Evolutionary conservation across 768 basidiomycete genomes (phyloP).

Genomic region (Cystofilobasidium capitatum): DNA sequence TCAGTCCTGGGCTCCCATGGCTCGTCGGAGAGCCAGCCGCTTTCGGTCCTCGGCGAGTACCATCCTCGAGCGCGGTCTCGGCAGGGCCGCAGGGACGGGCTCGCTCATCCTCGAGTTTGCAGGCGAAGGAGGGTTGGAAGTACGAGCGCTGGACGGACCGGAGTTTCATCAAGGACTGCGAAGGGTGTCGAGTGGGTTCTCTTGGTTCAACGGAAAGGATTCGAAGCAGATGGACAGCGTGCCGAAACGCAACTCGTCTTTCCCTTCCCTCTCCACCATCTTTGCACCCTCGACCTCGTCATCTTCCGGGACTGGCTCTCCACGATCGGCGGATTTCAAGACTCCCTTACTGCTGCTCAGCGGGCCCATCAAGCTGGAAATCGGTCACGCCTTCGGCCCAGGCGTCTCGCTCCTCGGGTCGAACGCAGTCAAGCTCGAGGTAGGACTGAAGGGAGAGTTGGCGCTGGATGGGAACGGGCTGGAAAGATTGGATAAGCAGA

Average conservation of each 20-base stretch:
- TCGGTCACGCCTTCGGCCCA: constrained; percentile 14
- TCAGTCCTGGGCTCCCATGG: neutral
- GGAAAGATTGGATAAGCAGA: too few species aligned
- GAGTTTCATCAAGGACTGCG: neutral
- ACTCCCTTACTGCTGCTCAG: neutral
- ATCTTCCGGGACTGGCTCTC: neutral
- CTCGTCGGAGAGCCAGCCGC: neutral
- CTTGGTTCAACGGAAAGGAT: neutral
- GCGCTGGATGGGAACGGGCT: neutral
- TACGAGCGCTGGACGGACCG: neutral
- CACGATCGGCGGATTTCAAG: neutral
- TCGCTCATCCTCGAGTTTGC: constrained; percentile 4
- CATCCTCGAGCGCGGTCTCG: constrained; percentile 11
- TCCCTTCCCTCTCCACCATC: constrained; percentile 10
- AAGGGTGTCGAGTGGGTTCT: neutral
- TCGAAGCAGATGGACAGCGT: neutral
- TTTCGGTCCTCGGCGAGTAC: neutral
- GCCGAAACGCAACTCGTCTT: constrained; percentile 1
- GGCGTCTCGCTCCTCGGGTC: neutral
- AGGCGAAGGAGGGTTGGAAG: neutral
- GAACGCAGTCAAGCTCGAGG: neutral
- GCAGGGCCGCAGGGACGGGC: constrained; percentile 5
- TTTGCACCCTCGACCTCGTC: neutral
- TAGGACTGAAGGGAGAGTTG: neutral
- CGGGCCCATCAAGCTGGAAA: constrained; percentile 7